phyloP scores from a whole-genome alignment of 176 grass and related monocot species.

The Eleusine indica region DNA sequence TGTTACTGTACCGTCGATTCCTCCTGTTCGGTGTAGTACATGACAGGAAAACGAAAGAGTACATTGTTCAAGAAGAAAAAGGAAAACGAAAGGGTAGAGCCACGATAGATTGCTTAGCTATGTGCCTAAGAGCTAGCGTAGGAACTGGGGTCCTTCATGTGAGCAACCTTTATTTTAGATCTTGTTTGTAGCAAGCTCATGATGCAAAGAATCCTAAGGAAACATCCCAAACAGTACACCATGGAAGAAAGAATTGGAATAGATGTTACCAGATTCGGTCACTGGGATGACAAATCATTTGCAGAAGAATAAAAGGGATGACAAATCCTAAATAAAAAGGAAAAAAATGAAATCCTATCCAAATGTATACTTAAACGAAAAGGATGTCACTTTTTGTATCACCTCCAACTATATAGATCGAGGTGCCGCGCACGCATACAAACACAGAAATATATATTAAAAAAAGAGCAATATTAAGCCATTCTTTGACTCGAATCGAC shows the following conservation, averaged over 20 bases:
- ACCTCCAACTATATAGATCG: background rate
- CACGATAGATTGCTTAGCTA: slow-evolving; percentile 14
- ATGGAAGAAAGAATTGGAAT: too few relatives aligned
- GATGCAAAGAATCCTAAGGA: slow-evolving; percentile 3
- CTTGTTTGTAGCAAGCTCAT: background rate
- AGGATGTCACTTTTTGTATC: background rate
- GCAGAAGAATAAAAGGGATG: background rate
- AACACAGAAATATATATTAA: background rate
- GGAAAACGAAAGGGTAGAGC: background rate
- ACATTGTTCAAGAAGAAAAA: background rate
- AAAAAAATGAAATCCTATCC: background rate
- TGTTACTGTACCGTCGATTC: slow-evolving; percentile 39
- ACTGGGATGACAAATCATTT: background rate
- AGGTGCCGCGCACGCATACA: background rate
- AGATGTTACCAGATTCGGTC: background rate
- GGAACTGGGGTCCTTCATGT: background rate
- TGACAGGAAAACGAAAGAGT: slow-evolving; percentile 10
- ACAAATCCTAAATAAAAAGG: too few relatives aligned
- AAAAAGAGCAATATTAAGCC: background rate
- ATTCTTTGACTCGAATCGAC: slow-evolving; percentile 10
- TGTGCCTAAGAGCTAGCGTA: background rate
- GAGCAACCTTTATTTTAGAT: background rate
- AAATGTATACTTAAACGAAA: background rate
- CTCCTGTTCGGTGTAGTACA: slow-evolving; percentile 28
- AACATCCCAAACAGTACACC: too few relatives aligned